phyloP scores from a whole-genome alignment of 2,329 filamentous ascomycete species.

The Alternaria sp. region DNA sequence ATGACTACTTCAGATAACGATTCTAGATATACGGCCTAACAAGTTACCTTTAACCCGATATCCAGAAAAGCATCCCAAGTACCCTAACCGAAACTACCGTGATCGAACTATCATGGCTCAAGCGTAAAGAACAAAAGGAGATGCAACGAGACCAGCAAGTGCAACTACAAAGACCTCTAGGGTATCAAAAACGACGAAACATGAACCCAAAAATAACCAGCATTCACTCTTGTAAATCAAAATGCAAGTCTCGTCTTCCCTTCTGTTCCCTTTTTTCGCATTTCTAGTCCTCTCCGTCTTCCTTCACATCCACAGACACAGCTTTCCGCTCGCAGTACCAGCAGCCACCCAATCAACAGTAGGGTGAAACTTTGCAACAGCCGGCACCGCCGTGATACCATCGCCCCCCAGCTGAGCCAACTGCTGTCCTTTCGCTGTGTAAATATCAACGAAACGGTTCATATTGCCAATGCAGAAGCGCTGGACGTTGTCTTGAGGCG shows the following conservation, averaged over 20 bases:
- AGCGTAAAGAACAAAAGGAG: background rate
- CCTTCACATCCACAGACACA: constrained; percentile 85
- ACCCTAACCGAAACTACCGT: no score
- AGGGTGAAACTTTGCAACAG: constrained; percentile 90
- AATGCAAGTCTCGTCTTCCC: background rate
- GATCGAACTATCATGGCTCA: background rate
- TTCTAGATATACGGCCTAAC: no score
- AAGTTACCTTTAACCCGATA: no score
- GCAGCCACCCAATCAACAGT: constrained; percentile 90
- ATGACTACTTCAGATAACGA: no score
- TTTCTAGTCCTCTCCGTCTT: background rate
- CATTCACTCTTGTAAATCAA: no score
- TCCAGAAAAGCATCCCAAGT: no score
- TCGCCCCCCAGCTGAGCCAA: constrained; percentile 88
- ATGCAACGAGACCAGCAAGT: background rate
- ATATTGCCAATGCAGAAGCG: constrained; percentile 96
- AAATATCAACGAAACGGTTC: constrained; percentile 96
- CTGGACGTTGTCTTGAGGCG: constrained; percentile 79
- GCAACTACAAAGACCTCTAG: background rate
- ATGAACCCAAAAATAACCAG: no score
- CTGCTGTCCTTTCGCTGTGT: constrained; percentile 81
- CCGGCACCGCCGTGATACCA: constrained; percentile 91
- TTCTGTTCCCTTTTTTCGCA: no score
- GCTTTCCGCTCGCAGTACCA: constrained; percentile 88
- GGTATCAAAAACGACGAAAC: background rate